A percentile compares a stretch with the other conserved stretches of the same genome.
These are phyloP conservation scores for Diaporthe australafricana DNA, from an alignment of 2,329 filamentous ascomycete genomes.

Conservation along the genomic window DNA sequence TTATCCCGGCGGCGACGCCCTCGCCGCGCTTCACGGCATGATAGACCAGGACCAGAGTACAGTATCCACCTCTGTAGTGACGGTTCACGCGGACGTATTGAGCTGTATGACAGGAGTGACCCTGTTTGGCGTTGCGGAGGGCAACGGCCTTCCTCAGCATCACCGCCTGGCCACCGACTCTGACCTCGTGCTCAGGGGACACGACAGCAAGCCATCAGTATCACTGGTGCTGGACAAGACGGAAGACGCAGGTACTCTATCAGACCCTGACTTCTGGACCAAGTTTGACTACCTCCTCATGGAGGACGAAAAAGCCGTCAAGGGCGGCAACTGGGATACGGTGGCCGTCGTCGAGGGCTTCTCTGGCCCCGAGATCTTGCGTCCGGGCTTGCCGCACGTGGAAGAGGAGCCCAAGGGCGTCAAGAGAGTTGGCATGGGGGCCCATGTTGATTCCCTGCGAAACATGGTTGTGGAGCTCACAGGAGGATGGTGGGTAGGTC, in stretches of 20 bases:
- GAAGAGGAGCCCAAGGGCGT: conserved; percentile 39
- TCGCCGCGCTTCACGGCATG: conserved; percentile 63
- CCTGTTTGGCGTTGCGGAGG: conserved; percentile 65
- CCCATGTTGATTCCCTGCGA: conserved; percentile 52
- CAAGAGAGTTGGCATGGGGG: conserved; percentile 59
- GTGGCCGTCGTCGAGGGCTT: conserved; percentile 69
- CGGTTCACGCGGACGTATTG: conserved; percentile 73
- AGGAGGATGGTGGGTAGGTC: conserved; percentile 74
- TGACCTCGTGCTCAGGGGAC: conserved; percentile 9
- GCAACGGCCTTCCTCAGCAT: conserved; percentile 48
- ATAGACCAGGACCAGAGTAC: conserved; percentile 47
- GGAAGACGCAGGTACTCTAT: conserved; percentile 60
- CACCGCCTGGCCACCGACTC: conserved; percentile 44
- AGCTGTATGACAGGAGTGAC: conserved; percentile 79
- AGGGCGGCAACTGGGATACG: conserved; percentile 66
- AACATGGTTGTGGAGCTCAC: conserved; percentile 57
- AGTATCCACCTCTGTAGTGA: conserved; percentile 49
- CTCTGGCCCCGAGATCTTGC: conserved; percentile 68
- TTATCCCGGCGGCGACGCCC: conserved; percentile 90
- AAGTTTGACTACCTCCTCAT: conserved; percentile 72
- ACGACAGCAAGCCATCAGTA: conserved; percentile 18
- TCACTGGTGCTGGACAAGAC: conserved; percentile 69
- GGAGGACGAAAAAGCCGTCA: conserved; percentile 61
- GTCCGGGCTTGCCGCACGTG: conserved; percentile 53
- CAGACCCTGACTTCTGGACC: conserved; percentile 68